Evolutionary conservation across 1,284 basidiomycete species (phyloP), one percentile per base, ranked within the genome.

Genomic region (Boletellus deceptivus): DNA sequence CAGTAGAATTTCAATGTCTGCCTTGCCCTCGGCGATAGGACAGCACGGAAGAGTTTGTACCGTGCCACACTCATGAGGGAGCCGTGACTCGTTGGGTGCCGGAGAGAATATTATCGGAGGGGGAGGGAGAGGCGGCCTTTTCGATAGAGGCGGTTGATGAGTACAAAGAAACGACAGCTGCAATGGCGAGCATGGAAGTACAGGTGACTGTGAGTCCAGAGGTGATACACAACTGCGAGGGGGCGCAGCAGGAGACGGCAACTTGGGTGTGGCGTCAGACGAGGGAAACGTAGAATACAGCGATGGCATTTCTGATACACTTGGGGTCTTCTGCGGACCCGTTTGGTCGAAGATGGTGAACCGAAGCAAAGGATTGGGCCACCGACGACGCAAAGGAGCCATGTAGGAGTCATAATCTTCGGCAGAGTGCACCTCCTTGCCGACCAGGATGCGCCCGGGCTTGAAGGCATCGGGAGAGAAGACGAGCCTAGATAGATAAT

Each of bases 401-500:
- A 82, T 74, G 57, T 72, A 73, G 27, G 64, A 69, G 46, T 72
- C 63, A 59, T 87, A 90, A 51, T 89, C 82, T 24, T 78, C 73
- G 4, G 74, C 72, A 44, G 71, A 73, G 60, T 77, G 80, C 18
- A 82, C 80, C 62, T 86, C 81, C 51, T 70, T 76, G 48, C 75
- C 79, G 51, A 90, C 75, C 33, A 88, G 67, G 46, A 89, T 79
- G 36, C 81, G 79, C 44, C 74, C 68, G 4, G 74, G 60, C 55
- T 71, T 68, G 17, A 65, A 67, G 16, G 79, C 72, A 54, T 82
- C 75, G 3, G 82, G 82, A 46, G 79, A 80, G 69, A 89, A 88
- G 10, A 88, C 69, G 39, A 90, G 74, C 55, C 76, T 81, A 42
- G 79, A 82, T 52, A 89, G 71, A 71, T 79, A 80, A 67, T 77